Evolutionary conservation across 2,329 filamentous ascomycete genomes (phyloP).

Genomic region (Beauveria caledonica): DNA sequence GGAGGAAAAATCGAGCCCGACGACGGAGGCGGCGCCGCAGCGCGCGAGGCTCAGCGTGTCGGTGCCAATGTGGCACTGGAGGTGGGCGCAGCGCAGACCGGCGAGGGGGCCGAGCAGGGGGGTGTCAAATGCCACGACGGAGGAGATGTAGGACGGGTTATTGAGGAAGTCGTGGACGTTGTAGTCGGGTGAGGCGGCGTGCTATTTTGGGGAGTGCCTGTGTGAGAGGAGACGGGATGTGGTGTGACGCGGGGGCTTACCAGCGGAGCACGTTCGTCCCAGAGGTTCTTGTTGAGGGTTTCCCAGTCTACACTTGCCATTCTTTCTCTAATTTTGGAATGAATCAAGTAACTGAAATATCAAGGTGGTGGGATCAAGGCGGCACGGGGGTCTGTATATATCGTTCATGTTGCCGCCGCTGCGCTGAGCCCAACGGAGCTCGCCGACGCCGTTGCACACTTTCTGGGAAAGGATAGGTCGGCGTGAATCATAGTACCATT

Average conservation of each 20-base stretch:
- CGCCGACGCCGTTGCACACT: not conserved
- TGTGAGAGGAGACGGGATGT: not conserved
- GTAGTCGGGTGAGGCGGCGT: conserved; percentile 12
- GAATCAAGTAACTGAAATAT: not conserved
- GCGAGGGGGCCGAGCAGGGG: conserved; percentile 10
- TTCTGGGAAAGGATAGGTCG: not conserved
- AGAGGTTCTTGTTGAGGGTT: conserved; percentile 7
- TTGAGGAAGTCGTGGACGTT: conserved; percentile 6
- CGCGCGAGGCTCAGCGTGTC: conserved; percentile 14
- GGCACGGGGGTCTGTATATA: not conserved
- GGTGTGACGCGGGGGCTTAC: not conserved
- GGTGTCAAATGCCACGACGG: conserved; percentile 10
- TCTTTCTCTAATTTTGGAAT: not conserved
- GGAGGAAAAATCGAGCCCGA: conserved; percentile 14
- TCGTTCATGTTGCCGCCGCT: not conserved
- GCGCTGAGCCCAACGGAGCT: not conserved
- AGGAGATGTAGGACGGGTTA: conserved; percentile 2
- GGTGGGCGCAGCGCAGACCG: conserved; percentile 12
- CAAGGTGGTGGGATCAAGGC: too few species aligned
- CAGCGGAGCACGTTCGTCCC: conserved; percentile 14
- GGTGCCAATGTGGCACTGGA: conserved; percentile 16
- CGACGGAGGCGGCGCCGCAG: conserved; percentile 14
- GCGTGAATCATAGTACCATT: too few species aligned
- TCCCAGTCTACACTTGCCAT: conserved; percentile 12
- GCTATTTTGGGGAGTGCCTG: not conserved